These are phyloP conservation scores for Penicillium robsamsonii DNA, from an alignment of 495 filamentous ascomycete species.

Conservation along the genomic window DNA sequence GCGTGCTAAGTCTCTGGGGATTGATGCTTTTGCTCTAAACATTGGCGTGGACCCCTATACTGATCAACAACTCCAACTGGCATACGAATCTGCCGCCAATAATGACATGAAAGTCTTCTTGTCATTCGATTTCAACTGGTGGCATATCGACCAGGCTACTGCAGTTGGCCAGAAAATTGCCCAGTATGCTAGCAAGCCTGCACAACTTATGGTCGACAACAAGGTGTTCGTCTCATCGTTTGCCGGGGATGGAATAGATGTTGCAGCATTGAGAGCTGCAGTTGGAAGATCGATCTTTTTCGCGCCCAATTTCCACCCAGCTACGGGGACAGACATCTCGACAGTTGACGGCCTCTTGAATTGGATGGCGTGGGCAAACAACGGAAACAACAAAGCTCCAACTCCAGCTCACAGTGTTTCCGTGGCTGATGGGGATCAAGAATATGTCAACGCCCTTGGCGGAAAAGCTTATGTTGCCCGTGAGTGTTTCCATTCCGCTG, in stretches of 20 bases:
- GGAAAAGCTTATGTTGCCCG: slow-evolving; percentile 57
- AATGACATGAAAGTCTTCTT: slow-evolving; percentile 61
- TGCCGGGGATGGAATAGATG: slow-evolving; percentile 50
- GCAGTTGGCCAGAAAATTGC: slow-evolving; percentile 49
- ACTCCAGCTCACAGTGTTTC: slow-evolving; percentile 43
- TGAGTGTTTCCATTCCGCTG: slow-evolving; percentile 12
- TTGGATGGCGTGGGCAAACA: slow-evolving; percentile 59
- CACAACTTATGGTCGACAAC: slow-evolving; percentile 54
- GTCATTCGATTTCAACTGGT: slow-evolving; percentile 62
- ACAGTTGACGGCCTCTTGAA: slow-evolving; percentile 53
- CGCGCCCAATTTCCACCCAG: slow-evolving; percentile 55
- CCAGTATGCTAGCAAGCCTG: slow-evolving; percentile 46
- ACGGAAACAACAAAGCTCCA: slow-evolving; percentile 56
- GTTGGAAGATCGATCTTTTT: slow-evolving; percentile 52
- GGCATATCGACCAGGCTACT: slow-evolving; percentile 38
- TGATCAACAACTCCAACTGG: slow-evolving; percentile 51
- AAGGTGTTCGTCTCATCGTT: slow-evolving; percentile 58
- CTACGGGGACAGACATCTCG: slow-evolving; percentile 30
- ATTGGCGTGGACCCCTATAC: slow-evolving; percentile 54
- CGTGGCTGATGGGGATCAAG: slow-evolving; percentile 47
- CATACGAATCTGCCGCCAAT: slow-evolving; percentile 55
- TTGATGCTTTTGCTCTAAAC: slow-evolving; percentile 62
- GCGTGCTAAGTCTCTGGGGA: slow-evolving; percentile 51
- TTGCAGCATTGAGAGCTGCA: slow-evolving; percentile 40
- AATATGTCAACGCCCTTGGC: slow-evolving; percentile 47